Evolutionary conservation across 176 grass and related monocot genomes (phyloP).

Genomic region (barley (Hordeum vulgare)): DNA sequence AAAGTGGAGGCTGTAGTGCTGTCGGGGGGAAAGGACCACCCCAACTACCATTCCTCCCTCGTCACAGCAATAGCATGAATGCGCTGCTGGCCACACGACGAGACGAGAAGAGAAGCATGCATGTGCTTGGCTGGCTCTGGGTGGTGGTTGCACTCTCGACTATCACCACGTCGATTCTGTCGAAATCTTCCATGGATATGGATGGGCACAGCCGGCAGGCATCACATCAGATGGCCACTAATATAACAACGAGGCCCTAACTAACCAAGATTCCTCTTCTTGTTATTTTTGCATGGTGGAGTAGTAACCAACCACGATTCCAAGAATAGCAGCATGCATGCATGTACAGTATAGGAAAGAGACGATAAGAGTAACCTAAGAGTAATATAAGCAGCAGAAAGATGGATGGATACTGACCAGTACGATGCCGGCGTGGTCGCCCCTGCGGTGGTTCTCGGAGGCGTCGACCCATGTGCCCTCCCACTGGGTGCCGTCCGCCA

Average conservation of each 20-base stretch:
- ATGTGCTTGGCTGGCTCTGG: neutral
- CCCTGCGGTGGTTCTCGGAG: constrained; percentile 62
- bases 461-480: constrained; percentile 72
- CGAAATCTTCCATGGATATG: neutral
- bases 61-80: neutral
- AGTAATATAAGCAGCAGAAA: neutral
- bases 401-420: constrained; percentile 47
- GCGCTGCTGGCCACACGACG: neutral
- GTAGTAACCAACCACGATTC: neutral
- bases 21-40: constrained; percentile 33
- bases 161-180: constrained; percentile 4
- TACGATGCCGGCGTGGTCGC: constrained; percentile 90
- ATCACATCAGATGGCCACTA: neutral
- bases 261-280: neutral
- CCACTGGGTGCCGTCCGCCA: constrained; percentile 72
- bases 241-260: neutral
- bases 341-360: neutral
- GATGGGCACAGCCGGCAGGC: neutral
- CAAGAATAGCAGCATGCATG: neutral
- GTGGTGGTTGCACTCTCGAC: constrained; percentile 30
- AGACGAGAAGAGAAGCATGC: neutral
- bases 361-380: too few species aligned
- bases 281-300: too few species aligned
- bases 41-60: constrained; percentile 30
- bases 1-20: constrained; percentile 19